Evolutionary conservation across 768 basidiomycete genomes (phyloP).

Genomic region (Russula compacta): DNA sequence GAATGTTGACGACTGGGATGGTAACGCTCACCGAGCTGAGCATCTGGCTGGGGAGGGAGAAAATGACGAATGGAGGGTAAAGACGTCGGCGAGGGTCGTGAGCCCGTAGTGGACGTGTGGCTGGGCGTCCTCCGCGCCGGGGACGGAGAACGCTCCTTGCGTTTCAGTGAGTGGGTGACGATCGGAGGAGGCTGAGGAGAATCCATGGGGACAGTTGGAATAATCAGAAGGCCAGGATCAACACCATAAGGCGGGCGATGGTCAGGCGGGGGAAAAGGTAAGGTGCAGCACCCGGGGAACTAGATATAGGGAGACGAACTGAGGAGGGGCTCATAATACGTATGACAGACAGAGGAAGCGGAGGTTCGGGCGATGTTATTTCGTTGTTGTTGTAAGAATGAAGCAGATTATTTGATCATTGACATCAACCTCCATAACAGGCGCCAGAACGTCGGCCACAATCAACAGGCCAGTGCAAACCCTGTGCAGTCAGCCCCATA

Average conservation of each 20-base stretch:
- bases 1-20: slow-evolving; percentile 9
- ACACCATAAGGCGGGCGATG: slow-evolving; percentile 9
- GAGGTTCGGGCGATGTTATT: slow-evolving; percentile 14
- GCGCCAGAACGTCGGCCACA: slow-evolving; percentile 16
- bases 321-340: slow-evolving; percentile 12
- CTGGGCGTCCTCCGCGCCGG: slow-evolving; percentile 8
- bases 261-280: slow-evolving; percentile 11
- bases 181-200: slow-evolving; percentile 14
- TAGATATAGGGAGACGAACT: slow-evolving; percentile 17
- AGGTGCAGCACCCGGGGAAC: slow-evolving; percentile 13
- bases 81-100: slow-evolving; percentile 18
- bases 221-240: slow-evolving; percentile 2
- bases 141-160: slow-evolving; percentile 20
- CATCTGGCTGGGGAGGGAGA: slow-evolving; percentile 15
- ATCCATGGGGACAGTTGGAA: slow-evolving; percentile 15
- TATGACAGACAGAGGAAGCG: slow-evolving; percentile 17
- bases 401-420: slow-evolving; percentile 17
- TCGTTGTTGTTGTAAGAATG: slow-evolving; percentile 13
- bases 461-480: slow-evolving; percentile 15
- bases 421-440: slow-evolving; percentile 14
- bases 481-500: slow-evolving; percentile 17
- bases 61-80: slow-evolving; percentile 20
- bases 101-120: not conserved
- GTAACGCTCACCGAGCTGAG: slow-evolving; percentile 13
- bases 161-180: slow-evolving; percentile 14